Evolutionary conservation across 192 early-diverging fungal genomes (phyloP).

Genomic region (Dissophora globulifera): DNA sequence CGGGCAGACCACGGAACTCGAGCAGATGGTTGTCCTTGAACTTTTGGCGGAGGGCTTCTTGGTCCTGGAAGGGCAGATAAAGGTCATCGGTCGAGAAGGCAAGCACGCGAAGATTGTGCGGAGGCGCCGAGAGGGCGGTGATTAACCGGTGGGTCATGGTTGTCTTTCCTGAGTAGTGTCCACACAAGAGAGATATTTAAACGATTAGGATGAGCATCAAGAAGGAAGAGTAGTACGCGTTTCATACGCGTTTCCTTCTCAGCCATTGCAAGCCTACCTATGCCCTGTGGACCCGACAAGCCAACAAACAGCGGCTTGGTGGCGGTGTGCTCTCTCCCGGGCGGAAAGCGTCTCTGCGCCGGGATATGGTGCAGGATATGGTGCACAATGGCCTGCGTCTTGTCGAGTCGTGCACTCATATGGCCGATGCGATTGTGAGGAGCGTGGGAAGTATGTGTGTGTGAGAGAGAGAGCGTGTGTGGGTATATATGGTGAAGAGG

Average conservation of each 20-base stretch:
- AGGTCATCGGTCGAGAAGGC: conserved; percentile 88
- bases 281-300: conserved; percentile 49
- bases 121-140: conserved; percentile 8
- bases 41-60: conserved; percentile 55
- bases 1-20: conserved; percentile 86
- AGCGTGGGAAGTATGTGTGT: not conserved
- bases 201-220: too few species aligned
- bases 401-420: conserved; percentile 24
- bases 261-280: conserved; percentile 9
- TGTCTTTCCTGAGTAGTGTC: too few species aligned
- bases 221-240: not conserved
- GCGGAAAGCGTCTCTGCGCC: conserved; percentile 21
- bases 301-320: conserved; percentile 36
- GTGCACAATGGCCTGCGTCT: conserved; percentile 42
- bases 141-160: conserved; percentile 36
- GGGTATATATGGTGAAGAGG: too few species aligned
- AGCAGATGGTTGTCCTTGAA: conserved; percentile 76
- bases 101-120: conserved; percentile 63
- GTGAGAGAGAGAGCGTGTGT: not conserved
- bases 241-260: too few species aligned
- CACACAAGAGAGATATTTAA: too few species aligned
- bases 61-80: conserved; percentile 79
- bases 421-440: not conserved
- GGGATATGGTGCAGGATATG: conserved; percentile 35
- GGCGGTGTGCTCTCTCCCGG: not conserved